These are phyloP conservation scores for Lagerstroemia speciosa DNA, from an alignment of 345 rosid species.

Conservation along the genomic window DNA sequence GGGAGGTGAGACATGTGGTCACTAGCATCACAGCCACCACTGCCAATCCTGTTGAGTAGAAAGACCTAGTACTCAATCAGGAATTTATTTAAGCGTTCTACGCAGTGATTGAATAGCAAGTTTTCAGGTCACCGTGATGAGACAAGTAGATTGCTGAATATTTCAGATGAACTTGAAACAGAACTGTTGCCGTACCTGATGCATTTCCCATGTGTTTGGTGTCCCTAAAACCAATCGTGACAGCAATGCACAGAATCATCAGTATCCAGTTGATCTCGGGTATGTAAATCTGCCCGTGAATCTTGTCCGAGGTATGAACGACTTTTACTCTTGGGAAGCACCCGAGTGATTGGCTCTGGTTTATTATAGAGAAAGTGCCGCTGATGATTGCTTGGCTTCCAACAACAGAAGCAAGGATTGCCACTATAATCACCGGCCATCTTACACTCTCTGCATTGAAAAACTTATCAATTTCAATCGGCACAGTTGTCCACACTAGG, in stretches of 20 bases:
- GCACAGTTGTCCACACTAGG: not conserved
- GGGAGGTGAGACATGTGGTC: conserved; percentile 19
- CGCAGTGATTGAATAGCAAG: too few relatives aligned
- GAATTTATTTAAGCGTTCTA: not conserved
- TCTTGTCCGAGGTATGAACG: conserved; percentile 36
- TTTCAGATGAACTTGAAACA: not conserved
- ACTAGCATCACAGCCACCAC: conserved; percentile 19
- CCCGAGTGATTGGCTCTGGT: conserved; percentile 24
- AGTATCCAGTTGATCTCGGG: conserved; percentile 51
- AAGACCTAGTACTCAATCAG: not conserved
- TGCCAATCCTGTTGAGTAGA: conserved; percentile 15
- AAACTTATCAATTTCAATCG: not conserved
- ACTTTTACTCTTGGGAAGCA: conserved; percentile 47
- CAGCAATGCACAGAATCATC: conserved; percentile 27
- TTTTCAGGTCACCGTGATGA: too few relatives aligned
- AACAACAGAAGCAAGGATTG: conserved; percentile 18
- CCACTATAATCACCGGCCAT: conserved; percentile 17
- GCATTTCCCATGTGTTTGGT: conserved; percentile 18
- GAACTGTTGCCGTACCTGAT: conserved; percentile 8
- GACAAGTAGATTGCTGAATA: too few relatives aligned
- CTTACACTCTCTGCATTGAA: conserved; percentile 10
- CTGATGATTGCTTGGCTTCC: conserved; percentile 21
- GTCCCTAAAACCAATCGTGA: conserved; percentile 21
- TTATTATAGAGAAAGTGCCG: conserved; percentile 18
- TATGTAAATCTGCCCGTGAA: conserved; percentile 45